A percentile compares a stretch with the other conserved stretches of the same genome.
Evolutionary conservation across 2,329 filamentous ascomycete species (phyloP).

Genomic region (Thyridium curvatum): DNA sequence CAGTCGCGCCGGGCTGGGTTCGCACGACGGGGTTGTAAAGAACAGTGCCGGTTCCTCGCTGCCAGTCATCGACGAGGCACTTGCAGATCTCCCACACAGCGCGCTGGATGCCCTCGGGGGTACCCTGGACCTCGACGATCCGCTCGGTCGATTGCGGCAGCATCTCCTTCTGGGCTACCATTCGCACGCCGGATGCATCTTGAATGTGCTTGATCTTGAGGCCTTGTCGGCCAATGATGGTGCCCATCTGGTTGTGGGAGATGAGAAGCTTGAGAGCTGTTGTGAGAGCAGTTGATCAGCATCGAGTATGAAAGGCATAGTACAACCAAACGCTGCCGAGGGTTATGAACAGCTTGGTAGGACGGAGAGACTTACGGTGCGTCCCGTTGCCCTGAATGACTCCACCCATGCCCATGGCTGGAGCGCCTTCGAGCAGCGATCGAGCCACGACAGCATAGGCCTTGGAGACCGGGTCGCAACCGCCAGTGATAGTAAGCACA

Average conservation of each 20-base stretch:
- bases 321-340: no score
- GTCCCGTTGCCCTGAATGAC: slow-evolving; percentile 82
- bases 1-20: slow-evolving; percentile 60
- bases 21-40: slow-evolving; percentile 95
- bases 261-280: slow-evolving; percentile 94
- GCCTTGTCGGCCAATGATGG: slow-evolving; percentile 93
- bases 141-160: slow-evolving; percentile 97
- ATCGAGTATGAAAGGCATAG: background rate
- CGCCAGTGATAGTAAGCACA: slow-evolving; percentile 89
- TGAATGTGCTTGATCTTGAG: slow-evolving; percentile 99
- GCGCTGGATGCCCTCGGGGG: slow-evolving; percentile 89
- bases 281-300: slow-evolving; percentile 14
- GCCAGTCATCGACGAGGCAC: slow-evolving; percentile 95
- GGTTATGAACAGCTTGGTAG: background rate
- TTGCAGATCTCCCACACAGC: slow-evolving; percentile 99
- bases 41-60: slow-evolving; percentile 92
- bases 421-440: slow-evolving; percentile 85
- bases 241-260: slow-evolving; percentile 99
- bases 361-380: slow-evolving; percentile 65
- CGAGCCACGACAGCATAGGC: slow-evolving; percentile 92
- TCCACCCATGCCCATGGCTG: slow-evolving; percentile 93
- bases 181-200: slow-evolving; percentile 91
- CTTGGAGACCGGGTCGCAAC: slow-evolving; percentile 80
- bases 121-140: slow-evolving; percentile 94
- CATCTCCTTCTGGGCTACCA: slow-evolving; percentile 99